Evolutionary conservation across 2,329 filamentous ascomycete species (phyloP).

Genomic region (Colletotrichum sublineola): DNA sequence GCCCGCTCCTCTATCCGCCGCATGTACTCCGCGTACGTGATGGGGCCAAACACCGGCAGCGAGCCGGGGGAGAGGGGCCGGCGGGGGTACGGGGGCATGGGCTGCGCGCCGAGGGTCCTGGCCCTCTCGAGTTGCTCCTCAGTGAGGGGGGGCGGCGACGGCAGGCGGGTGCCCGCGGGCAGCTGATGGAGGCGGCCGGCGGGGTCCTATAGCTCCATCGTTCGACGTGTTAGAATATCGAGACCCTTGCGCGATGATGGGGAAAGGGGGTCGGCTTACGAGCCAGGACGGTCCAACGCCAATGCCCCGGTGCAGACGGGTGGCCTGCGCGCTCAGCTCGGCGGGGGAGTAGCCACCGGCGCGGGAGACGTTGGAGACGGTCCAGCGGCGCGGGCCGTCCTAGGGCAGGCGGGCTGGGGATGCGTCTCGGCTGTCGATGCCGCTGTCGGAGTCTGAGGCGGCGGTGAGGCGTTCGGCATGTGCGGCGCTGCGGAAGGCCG

Average conservation of each 20-base stretch:
- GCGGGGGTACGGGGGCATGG: conserved; percentile 19
- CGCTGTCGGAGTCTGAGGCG: neutral
- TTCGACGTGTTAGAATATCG: neutral
- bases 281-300: conserved; percentile 21
- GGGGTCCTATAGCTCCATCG: conserved; percentile 14
- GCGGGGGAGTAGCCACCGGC: conserved; percentile 24
- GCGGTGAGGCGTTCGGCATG: conserved; percentile 1
- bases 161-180: conserved; percentile 25
- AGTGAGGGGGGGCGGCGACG: conserved; percentile 26
- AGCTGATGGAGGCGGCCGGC: conserved; percentile 35
- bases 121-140: conserved; percentile 27
- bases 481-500: conserved; percentile 7
- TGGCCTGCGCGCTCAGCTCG: conserved; percentile 25
- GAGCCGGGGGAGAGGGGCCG: conserved; percentile 25
- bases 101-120: conserved; percentile 3
- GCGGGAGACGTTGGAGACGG: conserved; percentile 35
- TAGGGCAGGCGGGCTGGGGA: conserved; percentile 18
- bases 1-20: conserved; percentile 7
- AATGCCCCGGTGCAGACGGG: conserved; percentile 22
- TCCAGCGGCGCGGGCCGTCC: conserved; percentile 31
- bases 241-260: neutral
- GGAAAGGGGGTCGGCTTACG: neutral
- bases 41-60: conserved; percentile 10
- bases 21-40: conserved; percentile 29
- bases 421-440: neutral